These are phyloP conservation scores for Coniochaeta sp. DNA, from an alignment of 2,329 filamentous ascomycete species.

Conservation along the genomic window DNA sequence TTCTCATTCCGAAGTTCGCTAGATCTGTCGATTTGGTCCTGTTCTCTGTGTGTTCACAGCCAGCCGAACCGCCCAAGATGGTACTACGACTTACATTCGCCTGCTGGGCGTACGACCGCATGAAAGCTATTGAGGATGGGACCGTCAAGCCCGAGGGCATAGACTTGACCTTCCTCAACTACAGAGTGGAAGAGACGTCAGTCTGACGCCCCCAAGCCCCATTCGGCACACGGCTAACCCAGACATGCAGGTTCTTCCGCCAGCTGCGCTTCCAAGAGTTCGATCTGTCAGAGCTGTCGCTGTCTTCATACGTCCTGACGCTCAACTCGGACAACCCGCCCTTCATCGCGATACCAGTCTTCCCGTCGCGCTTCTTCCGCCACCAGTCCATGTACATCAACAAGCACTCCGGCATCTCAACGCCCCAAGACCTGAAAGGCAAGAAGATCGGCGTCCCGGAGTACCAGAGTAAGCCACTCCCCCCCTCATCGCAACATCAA, in stretches of 20 bases:
- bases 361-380: slow-evolving; percentile 1
- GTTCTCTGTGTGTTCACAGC: background rate
- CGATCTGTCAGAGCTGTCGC: background rate
- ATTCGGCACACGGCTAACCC: background rate
- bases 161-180: slow-evolving; percentile 1
- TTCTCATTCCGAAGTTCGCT: background rate
- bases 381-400: slow-evolving; percentile 4
- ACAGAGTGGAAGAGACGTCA: slow-evolving; percentile 2
- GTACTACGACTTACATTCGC: background rate
- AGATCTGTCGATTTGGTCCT: background rate
- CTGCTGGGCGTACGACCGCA: slow-evolving; percentile 2
- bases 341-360: slow-evolving; percentile 2
- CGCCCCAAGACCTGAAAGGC: background rate
- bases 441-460: slow-evolving; percentile 1
- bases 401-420: background rate
- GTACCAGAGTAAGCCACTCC: background rate
- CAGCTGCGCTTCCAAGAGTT: slow-evolving; percentile 1
- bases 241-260: background rate
- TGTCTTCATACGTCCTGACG: slow-evolving; percentile 2
- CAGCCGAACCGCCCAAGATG: background rate
- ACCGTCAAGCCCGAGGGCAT: background rate
- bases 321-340: slow-evolving; percentile 2
- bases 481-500: background rate
- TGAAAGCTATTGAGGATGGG: slow-evolving; percentile 3
- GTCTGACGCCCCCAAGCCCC: background rate